phyloP scores from a whole-genome alignment of 257 asterid genomes.

The Solanum rostratum region DNA sequence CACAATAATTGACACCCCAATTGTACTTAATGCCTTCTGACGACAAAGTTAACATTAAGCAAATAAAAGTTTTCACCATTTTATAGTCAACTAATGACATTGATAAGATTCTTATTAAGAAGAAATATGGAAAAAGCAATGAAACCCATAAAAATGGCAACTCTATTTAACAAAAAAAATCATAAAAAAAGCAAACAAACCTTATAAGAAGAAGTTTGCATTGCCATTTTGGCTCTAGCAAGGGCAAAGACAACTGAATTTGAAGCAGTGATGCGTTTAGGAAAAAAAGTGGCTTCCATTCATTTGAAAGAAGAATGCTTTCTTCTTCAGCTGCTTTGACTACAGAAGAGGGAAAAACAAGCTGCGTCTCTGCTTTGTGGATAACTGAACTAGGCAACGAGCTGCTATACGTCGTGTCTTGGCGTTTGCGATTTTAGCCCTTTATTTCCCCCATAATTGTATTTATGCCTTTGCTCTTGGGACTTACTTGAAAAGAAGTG shows the following conservation, averaged over 20 bases:
- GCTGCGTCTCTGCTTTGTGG: slow-evolving; percentile 1
- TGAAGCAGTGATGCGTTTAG: slow-evolving; percentile 15
- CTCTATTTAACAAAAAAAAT: background rate
- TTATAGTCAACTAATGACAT: background rate
- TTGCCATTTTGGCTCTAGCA: slow-evolving; percentile 42
- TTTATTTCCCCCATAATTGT: background rate
- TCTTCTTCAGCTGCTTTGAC: slow-evolving; percentile 1
- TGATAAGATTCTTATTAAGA: background rate
- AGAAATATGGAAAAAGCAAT: background rate
- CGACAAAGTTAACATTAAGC: background rate
- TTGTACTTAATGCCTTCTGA: background rate
- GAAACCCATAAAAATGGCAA: background rate
- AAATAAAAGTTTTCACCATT: background rate
- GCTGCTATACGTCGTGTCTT: background rate
- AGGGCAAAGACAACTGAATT: slow-evolving; percentile 11
- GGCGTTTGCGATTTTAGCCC: background rate
- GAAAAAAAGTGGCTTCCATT: slow-evolving; percentile 23
- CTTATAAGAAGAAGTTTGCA: slow-evolving; percentile 54
- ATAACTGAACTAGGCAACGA: background rate
- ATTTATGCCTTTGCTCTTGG: background rate
- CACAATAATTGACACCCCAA: background rate
- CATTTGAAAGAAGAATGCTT: slow-evolving; percentile 2
- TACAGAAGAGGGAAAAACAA: background rate
- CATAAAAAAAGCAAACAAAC: slow-evolving; percentile 10
- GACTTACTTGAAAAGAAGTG: background rate